Evolutionary conservation across 1,284 basidiomycete species (phyloP).

Genomic region (Amylostereum areolatum): DNA sequence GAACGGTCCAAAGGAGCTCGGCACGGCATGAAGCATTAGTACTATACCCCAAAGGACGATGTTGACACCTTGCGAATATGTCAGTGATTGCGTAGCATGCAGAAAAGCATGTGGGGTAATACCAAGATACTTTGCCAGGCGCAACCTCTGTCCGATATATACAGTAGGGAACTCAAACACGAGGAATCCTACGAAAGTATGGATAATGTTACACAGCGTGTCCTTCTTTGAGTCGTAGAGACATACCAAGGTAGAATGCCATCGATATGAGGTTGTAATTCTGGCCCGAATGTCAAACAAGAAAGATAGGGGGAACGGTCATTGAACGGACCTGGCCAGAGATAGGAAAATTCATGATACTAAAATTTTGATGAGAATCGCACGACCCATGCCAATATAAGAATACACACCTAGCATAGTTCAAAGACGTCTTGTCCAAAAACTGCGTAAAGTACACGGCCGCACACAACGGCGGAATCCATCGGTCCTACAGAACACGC

Average conservation of each 20-base stretch:
- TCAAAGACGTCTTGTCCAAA: conserved; percentile 24
- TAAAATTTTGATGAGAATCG: conserved; percentile 17
- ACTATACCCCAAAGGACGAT: conserved; percentile 57
- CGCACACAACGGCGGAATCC: conserved; percentile 57
- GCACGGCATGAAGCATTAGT: conserved; percentile 55
- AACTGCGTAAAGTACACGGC: conserved; percentile 66
- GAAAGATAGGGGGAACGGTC: background rate
- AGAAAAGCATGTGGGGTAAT: background rate
- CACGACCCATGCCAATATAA: background rate
- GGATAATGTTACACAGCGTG: background rate
- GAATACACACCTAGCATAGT: background rate
- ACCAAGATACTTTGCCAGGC: conserved; percentile 63
- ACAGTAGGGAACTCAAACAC: conserved; percentile 65
- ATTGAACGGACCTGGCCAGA: conserved; percentile 41
- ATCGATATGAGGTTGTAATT: conserved; percentile 62
- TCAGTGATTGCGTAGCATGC: background rate
- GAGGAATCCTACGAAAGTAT: conserved; percentile 38
- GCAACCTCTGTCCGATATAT: conserved; percentile 55
- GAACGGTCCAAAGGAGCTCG: conserved; percentile 52
- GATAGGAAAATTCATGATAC: conserved; percentile 64
- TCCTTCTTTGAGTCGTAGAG: background rate
- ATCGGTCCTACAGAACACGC: conserved; percentile 36
- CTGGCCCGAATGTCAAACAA: conserved; percentile 22
- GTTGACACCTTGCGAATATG: conserved; percentile 38
- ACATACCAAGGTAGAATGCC: conserved; percentile 54